These are phyloP conservation scores for Fulvia fulva DNA, from an alignment of 2,329 filamentous ascomycete genomes.

Conservation along the genomic window DNA sequence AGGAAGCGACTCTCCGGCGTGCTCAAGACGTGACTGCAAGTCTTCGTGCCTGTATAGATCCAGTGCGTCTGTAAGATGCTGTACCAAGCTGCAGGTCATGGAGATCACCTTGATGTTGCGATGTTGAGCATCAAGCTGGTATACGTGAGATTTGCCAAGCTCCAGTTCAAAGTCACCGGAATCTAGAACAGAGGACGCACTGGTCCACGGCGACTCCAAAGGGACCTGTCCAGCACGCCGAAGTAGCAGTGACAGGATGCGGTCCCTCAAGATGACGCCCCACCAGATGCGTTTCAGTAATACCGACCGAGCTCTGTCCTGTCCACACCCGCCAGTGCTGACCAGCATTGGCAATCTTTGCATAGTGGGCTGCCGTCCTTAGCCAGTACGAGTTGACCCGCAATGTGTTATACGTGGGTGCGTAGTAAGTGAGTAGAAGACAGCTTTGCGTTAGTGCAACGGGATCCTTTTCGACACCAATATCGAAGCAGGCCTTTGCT, in stretches of 20 bases:
- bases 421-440: constrained; percentile 7
- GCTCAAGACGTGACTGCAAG: constrained; percentile 6
- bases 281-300: constrained; percentile 12
- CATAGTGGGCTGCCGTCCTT: constrained; percentile 4
- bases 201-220: not conserved
- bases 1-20: not conserved
- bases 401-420: constrained; percentile 4
- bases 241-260: constrained; percentile 7
- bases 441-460: constrained; percentile 6
- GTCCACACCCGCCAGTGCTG: not conserved
- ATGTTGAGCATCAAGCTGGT: constrained; percentile 6
- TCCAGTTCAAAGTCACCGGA: constrained; percentile 5
- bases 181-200: not conserved
- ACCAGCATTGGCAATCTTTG: constrained; percentile 7
- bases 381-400: constrained; percentile 9
- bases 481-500: constrained; percentile 7
- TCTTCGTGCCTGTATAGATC: constrained; percentile 2
- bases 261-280: constrained; percentile 11
- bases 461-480: constrained; percentile 5
- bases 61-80: not conserved
- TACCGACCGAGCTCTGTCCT: not conserved
- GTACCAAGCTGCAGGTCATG: constrained; percentile 6
- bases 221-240: constrained; percentile 2
- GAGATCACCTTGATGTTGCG: constrained; percentile 4
- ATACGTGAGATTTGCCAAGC: constrained; percentile 7